These are phyloP conservation scores for Phylloporus sp. DNA, from an alignment of 768 basidiomycete genomes.

Conservation along the genomic window DNA sequence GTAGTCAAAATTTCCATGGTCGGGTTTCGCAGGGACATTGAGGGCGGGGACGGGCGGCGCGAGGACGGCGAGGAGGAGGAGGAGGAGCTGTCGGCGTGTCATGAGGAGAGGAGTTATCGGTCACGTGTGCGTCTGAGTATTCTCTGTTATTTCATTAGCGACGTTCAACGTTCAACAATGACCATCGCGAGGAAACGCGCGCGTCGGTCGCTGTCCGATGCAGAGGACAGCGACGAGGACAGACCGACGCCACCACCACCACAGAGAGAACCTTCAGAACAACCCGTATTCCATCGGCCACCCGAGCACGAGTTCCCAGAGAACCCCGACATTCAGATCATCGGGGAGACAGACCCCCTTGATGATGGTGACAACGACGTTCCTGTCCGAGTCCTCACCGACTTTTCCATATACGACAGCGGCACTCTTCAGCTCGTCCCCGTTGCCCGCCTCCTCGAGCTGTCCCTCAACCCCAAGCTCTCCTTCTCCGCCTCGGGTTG, in stretches of 20 bases:
- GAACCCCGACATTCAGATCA: constrained; percentile 38
- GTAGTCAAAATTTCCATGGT: constrained; percentile 70
- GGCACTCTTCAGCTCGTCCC: constrained; percentile 37
- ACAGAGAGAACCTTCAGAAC: constrained; percentile 2
- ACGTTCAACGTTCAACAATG: constrained; percentile 14
- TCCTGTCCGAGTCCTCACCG: constrained; percentile 53
- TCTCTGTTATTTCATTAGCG: neutral
- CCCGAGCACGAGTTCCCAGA: constrained; percentile 36
- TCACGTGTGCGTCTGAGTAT: constrained; percentile 1
- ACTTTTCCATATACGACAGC: constrained; percentile 52
- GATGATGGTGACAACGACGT: constrained; percentile 35
- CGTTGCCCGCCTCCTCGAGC: constrained; percentile 37
- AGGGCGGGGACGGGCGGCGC: neutral
- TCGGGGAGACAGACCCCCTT: constrained; percentile 38
- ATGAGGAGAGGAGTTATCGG: constrained; percentile 4
- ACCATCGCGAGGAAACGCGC: constrained; percentile 21
- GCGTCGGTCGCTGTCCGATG: constrained; percentile 20
- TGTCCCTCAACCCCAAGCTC: constrained; percentile 17
- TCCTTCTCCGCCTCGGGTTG: constrained; percentile 36
- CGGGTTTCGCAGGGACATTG: constrained; percentile 34
- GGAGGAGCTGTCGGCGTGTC: constrained; percentile 8
- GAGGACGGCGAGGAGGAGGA: constrained; percentile 9
- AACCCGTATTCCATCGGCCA: constrained; percentile 9
- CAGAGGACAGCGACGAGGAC: constrained; percentile 15
- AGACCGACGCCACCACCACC: constrained; percentile 10